Base-by-base conservation (phyloP, 208 protist genomes). In the Trypanosoma brucei region DNA sequence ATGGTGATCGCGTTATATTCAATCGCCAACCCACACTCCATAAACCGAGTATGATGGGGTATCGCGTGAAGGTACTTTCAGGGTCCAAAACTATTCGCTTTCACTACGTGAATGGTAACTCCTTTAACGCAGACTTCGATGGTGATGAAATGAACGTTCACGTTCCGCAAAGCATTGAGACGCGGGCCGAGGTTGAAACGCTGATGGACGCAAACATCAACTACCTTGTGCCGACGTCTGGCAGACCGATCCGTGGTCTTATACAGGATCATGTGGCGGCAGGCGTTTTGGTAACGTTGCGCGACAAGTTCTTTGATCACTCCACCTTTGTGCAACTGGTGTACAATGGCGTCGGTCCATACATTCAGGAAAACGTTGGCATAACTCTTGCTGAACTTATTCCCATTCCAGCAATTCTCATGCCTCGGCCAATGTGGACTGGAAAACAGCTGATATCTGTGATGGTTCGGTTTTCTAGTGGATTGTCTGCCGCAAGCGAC, bases 61-160 rank as follows among this genome's bases (percentile, higher is more conserved):
- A 99, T 72, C 72, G 80, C 4, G 91, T 83, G 22, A 88, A 92
- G 63, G 94, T 99, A 11, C 82, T 98, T 2, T 88, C 85, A n/a
- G 92, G 83, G 4, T 91, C 98, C 72, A 88, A 93, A 72, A 98
- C 97, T 45, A 81, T 99, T 51, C 93, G 98, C 60, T 98, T 99
- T 73, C 99, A 99, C 83, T 99, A 99, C 84, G 95, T 98, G 44
- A 99, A 99, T 84, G 99, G 99, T 80, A 99, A 98, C 70, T 97
- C 96, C n/a, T 99, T 99, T 87, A 99, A 99, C 79, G 99, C 99
- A 9, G 99, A 99, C 88, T 99, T 99, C 79, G 99, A 99, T 88
- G 99, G 99, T 36, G 99, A 99, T 85, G 99, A 99, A 81, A 99
- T 99, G 95, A 99, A 99, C 89, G 72, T 99, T 36, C 98, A 99